Evolutionary conservation across 345 rosid species (phyloP).

Genomic region (Abelmoschus esculentus): DNA sequence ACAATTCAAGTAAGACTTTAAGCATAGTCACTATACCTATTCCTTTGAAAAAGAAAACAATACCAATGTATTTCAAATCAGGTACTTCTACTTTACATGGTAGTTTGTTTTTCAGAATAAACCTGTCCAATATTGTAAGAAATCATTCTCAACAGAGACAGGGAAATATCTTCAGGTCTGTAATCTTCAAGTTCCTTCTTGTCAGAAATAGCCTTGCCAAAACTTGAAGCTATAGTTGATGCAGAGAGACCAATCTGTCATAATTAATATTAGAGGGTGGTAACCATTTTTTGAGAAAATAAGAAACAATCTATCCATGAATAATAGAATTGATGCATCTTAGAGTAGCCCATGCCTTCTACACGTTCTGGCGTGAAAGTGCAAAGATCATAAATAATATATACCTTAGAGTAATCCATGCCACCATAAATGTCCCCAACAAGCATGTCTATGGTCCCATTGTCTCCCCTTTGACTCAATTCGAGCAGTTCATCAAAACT

Average conservation of each 20-base stretch:
- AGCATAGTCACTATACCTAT: neutral
- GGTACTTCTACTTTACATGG: neutral
- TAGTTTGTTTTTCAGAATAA: conserved; percentile 15
- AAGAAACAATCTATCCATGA: neutral
- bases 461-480: conserved; percentile 4
- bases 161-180: conserved; percentile 93
- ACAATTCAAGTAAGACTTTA: neutral
- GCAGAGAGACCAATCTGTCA: conserved; percentile 53
- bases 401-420: conserved; percentile 3
- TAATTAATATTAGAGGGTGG: neutral
- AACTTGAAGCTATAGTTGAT: conserved; percentile 96
- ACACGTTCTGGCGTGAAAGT: neutral
- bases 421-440: neutral
- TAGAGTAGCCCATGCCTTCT: conserved; percentile 12
- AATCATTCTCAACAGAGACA: conserved; percentile 96
- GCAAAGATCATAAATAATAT: neutral
- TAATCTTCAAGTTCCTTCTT: conserved; percentile 87
- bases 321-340: conserved; percentile 3
- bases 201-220: conserved; percentile 92
- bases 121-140: conserved; percentile 99
- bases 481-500: neutral
- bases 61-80: conserved; percentile 1
- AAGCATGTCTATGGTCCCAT: conserved; percentile 2
- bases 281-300: neutral
- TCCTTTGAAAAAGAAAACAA: neutral